Percentiles rank a stretch among this genome's conserved stretches.
Evolutionary conservation across 2,329 filamentous ascomycete genomes (phyloP).

Genomic region (Colletotrichum sp.): DNA sequence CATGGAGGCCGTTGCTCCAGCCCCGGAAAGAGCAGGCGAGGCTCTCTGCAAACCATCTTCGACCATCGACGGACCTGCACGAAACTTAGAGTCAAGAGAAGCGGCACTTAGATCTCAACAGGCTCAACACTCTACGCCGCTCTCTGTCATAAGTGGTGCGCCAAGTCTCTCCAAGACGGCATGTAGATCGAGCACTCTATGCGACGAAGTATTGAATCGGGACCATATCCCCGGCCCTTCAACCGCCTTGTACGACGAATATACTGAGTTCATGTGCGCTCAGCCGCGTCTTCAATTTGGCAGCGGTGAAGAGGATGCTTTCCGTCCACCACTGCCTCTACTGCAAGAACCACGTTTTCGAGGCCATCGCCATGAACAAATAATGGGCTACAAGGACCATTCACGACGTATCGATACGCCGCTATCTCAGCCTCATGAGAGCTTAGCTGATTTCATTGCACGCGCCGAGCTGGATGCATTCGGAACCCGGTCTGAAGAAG

Average conservation of each 20-base stretch:
- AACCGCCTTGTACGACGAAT: not conserved
- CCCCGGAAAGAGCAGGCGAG: not conserved
- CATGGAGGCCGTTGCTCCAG: not conserved
- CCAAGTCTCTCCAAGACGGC: not conserved
- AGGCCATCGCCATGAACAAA: not conserved
- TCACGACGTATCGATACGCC: not conserved
- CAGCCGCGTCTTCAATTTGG: not conserved
- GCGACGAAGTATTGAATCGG: not conserved
- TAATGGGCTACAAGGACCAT: not conserved
- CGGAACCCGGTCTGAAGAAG: not conserved
- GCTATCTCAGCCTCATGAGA: slow-evolving; percentile 22
- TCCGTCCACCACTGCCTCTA: not conserved
- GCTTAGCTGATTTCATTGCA: slow-evolving; percentile 36
- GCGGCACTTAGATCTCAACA: not conserved
- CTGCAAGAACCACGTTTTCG: not conserved
- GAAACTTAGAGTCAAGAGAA: not conserved
- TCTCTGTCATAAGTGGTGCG: not conserved
- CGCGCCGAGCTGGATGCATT: slow-evolving; percentile 36
- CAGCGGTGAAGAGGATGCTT: not conserved
- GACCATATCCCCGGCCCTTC: not conserved
- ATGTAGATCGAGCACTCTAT: not conserved
- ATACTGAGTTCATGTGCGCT: not conserved
- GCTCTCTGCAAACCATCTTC: not conserved
- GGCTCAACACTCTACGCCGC: not conserved
- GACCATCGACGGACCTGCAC: not conserved